phyloP scores from a whole-genome alignment of 164 flowering plant genomes.

The Stephania cephalantha region DNA sequence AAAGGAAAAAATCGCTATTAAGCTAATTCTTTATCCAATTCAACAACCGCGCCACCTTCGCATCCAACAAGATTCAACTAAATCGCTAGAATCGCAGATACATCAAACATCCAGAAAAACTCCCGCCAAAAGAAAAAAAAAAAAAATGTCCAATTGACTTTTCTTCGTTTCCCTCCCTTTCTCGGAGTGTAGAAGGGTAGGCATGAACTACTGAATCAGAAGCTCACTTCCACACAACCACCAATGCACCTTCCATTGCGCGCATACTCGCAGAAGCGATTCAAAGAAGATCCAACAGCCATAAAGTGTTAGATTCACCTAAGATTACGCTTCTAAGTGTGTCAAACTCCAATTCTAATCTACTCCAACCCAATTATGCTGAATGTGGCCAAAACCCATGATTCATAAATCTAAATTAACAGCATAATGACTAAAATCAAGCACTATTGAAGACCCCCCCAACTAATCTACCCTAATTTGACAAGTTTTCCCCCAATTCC shows the following conservation, averaged over 20 bases:
- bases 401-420: background rate
- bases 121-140: background rate
- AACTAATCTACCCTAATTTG: background rate
- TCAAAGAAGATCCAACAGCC: background rate
- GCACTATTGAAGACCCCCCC: background rate
- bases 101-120: background rate
- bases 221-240: background rate
- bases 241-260: background rate
- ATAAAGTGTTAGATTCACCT: background rate
- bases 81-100: background rate
- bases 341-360: background rate
- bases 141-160: background rate
- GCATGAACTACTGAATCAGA: background rate
- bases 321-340: background rate
- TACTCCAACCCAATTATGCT: background rate
- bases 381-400: too few relatives aligned
- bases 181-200: background rate
- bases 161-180: too few relatives aligned
- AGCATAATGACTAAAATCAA: background rate
- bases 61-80: background rate
- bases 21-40: background rate
- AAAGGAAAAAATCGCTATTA: background rate
- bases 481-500: background rate
- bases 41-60: background rate
- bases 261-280: background rate